These are phyloP conservation scores for Kodamaea neixiangensis DNA, from an alignment of 805 yeast genomes.

Conservation along the genomic window DNA sequence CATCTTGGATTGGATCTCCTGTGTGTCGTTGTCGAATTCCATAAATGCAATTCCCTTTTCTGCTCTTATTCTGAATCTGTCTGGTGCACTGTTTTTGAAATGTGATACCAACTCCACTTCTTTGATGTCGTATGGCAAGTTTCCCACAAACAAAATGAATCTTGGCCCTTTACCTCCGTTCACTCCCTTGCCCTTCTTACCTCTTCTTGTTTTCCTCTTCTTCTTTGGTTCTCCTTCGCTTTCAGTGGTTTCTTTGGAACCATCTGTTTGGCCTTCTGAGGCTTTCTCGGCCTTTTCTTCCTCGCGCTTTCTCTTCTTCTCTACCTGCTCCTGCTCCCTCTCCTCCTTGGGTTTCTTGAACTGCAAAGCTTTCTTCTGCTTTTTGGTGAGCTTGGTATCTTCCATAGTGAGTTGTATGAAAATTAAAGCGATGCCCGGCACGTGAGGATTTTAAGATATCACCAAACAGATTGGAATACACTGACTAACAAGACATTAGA, in stretches of 20 bases:
- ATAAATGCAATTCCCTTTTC: conserved; percentile 92
- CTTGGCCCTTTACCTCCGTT: conserved; percentile 56
- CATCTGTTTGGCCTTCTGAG: conserved; percentile 10
- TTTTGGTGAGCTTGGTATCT: conserved; percentile 56
- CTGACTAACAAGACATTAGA: too few species aligned
- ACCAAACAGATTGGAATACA: too few species aligned
- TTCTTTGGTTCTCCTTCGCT: conserved; percentile 47
- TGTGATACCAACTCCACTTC: conserved; percentile 65
- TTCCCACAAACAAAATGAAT: conserved; percentile 87
- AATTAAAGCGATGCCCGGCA: conserved; percentile 6
- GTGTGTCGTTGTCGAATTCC: conserved; percentile 65
- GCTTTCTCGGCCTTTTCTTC: conserved; percentile 21
- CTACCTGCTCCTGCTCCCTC: conserved; percentile 33
- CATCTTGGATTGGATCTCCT: conserved; percentile 74
- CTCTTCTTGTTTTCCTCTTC: conserved; percentile 76
- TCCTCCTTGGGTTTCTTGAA: conserved; percentile 49
- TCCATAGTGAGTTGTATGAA: conserved; percentile 3
- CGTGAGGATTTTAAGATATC: background rate
- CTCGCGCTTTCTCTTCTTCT: conserved; percentile 33
- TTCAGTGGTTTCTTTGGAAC: conserved; percentile 13
- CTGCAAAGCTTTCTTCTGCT: conserved; percentile 62
- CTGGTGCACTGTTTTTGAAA: conserved; percentile 74
- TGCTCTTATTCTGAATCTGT: conserved; percentile 70
- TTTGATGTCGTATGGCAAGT: conserved; percentile 73
- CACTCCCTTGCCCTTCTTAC: conserved; percentile 67